Evolutionary conservation across 2,329 filamentous ascomycete species (phyloP), one percentile per base, ranked within the genome.

Genomic region (Epichloe typhina): DNA sequence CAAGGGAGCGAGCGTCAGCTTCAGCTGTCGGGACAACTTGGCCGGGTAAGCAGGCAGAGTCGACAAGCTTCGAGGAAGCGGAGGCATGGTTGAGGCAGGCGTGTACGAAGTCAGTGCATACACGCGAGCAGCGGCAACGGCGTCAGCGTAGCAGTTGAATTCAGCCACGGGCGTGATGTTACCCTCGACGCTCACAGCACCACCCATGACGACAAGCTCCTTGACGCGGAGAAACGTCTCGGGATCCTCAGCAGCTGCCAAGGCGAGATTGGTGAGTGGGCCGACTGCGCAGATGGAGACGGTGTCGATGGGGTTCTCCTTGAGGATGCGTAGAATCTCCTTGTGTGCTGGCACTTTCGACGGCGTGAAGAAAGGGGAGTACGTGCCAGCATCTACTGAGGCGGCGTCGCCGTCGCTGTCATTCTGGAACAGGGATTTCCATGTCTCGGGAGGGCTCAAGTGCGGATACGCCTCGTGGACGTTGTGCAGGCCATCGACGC

Each of bases 171-270:
- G 91, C 44, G 81, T 83, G 61, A 87, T 82, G 66, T 98, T 98
- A 58, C 93, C 93, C 47, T 82, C 77, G 43, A 82, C 71, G 53
- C 86, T 75, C 50, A 98, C 78, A 23, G 87, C 83, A 53, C 93
- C 93, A 53, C 91, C 93, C 93, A 98, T 98, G 45, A 96, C 86
- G 4, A 95, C 84, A 3, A 98, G 78, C 67, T 97, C 89, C 66
- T 94, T 95, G 46, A 83, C 87, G 42, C 82, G 81, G 50, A 98
- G 74, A 66, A 98, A 96, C 0, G 89, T 84, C 66, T 91, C 88
- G 0, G 90, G 84, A 58, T 97, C 91, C 61, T 88, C 82, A 13
- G 88, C 83, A 3, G 93, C 90, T 3, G 93, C 93, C 26, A 95
- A 69, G 1, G 93, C 93, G 33, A 95, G 71, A 64, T 95, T 98